phyloP scores from a whole-genome alignment of 352 stramenopile genomes.

The Achlya hypogyna region DNA sequence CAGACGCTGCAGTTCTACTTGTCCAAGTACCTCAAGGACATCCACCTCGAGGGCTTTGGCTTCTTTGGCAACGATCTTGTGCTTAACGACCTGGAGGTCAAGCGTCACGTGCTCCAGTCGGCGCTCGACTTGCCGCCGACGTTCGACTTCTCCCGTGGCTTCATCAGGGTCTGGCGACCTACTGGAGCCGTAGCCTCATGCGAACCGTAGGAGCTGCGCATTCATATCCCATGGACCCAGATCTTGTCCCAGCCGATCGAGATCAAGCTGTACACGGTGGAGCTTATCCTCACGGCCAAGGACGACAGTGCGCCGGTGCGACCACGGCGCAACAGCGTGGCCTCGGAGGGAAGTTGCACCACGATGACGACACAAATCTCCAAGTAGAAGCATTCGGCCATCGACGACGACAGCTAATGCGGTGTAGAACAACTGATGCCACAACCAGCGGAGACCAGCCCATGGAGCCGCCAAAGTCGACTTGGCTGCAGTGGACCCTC shows the following conservation, averaged over 20 bases:
- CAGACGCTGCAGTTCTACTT: slow-evolving; percentile 84
- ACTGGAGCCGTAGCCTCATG: neutral
- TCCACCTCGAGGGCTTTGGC: slow-evolving; percentile 75
- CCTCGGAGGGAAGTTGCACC: slow-evolving; percentile 8
- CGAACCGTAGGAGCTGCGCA: slow-evolving; percentile 54
- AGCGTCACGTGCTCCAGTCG: slow-evolving; percentile 63
- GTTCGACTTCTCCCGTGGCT: slow-evolving; percentile 80
- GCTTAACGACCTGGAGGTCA: slow-evolving; percentile 84
- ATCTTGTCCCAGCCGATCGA: slow-evolving; percentile 79
- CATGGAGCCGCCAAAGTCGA: slow-evolving; percentile 73
- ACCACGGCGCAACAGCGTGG: slow-evolving; percentile 11
- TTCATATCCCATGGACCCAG: slow-evolving; percentile 85
- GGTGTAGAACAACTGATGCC: neutral
- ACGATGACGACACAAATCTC: slow-evolving; percentile 13
- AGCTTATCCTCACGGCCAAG: slow-evolving; percentile 71
- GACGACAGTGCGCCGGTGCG: slow-evolving; percentile 16
- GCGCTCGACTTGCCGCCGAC: slow-evolving; percentile 70
- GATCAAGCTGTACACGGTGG: slow-evolving; percentile 84
- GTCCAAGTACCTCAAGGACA: slow-evolving; percentile 86
- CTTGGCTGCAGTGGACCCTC: slow-evolving; percentile 69
- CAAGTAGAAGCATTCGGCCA: neutral
- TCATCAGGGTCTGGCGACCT: slow-evolving; percentile 47
- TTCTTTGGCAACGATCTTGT: slow-evolving; percentile 80
- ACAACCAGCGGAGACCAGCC: slow-evolving; percentile 29
- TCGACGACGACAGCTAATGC: neutral